These are phyloP conservation scores for Symbiodinium natans DNA, from an alignment of 73 alveolate genomes.

Conservation along the genomic window DNA sequence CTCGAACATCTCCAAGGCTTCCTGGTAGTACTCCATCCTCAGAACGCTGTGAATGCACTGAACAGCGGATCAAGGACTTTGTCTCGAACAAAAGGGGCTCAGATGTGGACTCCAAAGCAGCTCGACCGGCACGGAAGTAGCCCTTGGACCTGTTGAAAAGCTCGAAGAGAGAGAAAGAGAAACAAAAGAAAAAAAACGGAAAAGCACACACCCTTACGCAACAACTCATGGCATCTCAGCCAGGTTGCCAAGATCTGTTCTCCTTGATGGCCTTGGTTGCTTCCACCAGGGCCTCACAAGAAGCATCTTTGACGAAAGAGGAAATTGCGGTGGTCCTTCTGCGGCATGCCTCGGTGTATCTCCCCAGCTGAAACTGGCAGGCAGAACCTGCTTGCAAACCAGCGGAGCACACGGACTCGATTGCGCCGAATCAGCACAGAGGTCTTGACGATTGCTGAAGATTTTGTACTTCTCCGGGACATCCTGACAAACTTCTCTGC, in stretches of 20 bases:
- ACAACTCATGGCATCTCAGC: neutral
- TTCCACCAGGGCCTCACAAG: constrained; percentile 35
- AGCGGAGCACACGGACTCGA: neutral
- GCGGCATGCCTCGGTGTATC: constrained; percentile 46
- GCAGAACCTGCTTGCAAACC: constrained; percentile 47
- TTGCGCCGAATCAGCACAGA: neutral
- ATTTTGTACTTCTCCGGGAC: constrained; percentile 71
- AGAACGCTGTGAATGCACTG: neutral
- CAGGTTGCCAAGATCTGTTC: constrained; percentile 62
- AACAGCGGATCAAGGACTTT: neutral
- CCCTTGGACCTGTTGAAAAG: constrained; percentile 72
- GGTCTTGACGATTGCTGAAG: constrained; percentile 52
- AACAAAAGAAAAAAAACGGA: no score
- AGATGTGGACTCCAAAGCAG: constrained; percentile 43
- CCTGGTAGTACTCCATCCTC: constrained; percentile 89
- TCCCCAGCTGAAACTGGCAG: constrained; percentile 76
- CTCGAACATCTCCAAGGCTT: constrained; percentile 79
- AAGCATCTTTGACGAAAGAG: no score
- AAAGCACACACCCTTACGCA: no score
- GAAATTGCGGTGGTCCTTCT: no score
- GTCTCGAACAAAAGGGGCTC: neutral
- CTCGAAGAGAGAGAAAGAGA: no score
- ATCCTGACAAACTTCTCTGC: neutral
- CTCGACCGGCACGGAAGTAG: constrained; percentile 79
- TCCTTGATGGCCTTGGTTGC: constrained; percentile 75